Evolutionary conservation across 2,329 filamentous ascomycete species (phyloP), one percentile per base, ranked within the genome.

Genomic region (Stemphylium lycopersici): DNA sequence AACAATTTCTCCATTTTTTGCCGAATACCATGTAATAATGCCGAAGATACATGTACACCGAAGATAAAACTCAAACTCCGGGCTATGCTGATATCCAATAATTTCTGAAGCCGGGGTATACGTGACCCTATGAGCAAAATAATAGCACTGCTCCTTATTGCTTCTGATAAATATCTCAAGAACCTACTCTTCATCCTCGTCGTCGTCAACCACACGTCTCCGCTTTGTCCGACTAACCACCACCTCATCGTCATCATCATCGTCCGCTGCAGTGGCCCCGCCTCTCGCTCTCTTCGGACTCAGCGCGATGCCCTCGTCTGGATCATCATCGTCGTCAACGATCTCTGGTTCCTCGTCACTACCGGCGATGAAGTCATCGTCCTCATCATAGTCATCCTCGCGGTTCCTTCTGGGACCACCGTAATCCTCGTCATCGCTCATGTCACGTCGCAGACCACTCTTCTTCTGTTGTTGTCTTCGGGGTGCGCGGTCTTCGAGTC

Each of bases 361-460:
- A 3, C 81, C 81, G 3, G 88, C 90, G 51, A 93, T 83, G 70
- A 93, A 93, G 52, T 88, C 90, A 67, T 93, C 90, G 31, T 89
- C 89, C 69, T 88, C 83, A 58, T 93, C 90, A 69, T 93, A 93
- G 63, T 91, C 88, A 61, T 93, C 88, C 55, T 88, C 83, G 47
- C 84, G 83, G 29, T 82, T 82, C 33, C 83, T 82, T 13, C 85
- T 84, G 7, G 62, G 61, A 16, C 87, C 80, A 55, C 90, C 89
- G 62, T 91, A 89, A 65, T 92, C 90, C 7, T 90, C 90, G 66
- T 93, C 89, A 56, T 91, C 90, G 63, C 90, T 89, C 55, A 78
- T 81, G 56, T 80, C 79, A 45, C 76, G 76, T 56, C 78, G 70
- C 32, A 75, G 67, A 22, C 75, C 69, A 13, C 70, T 63, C 63